These are phyloP conservation scores for Plasmodium knowlesi DNA, from an alignment of 169 alveolate species.

Conservation along the genomic window DNA sequence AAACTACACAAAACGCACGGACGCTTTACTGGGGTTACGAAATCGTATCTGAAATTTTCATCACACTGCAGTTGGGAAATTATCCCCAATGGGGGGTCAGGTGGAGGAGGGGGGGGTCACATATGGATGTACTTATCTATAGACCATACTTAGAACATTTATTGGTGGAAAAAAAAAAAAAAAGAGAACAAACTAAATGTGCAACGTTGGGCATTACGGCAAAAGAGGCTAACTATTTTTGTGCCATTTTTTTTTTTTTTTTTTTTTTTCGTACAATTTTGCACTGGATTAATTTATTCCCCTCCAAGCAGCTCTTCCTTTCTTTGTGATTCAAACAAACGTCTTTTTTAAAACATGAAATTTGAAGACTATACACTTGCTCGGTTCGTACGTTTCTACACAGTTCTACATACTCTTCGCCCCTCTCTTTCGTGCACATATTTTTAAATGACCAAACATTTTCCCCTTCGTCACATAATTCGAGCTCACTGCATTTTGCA, in stretches of 20 bases:
- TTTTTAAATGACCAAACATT: conserved; percentile 41
- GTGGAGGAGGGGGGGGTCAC: background rate
- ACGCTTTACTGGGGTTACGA: conserved; percentile 20
- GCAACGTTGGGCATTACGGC: background rate
- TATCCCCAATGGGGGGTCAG: background rate
- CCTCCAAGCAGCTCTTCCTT: conserved; percentile 29
- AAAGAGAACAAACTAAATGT: background rate
- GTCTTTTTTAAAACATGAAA: conserved; percentile 43
- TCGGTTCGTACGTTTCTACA: conserved; percentile 2
- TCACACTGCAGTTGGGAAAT: conserved; percentile 36
- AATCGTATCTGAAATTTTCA: conserved; percentile 52
- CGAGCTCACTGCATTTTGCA: conserved; percentile 14
- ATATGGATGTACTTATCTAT: background rate
- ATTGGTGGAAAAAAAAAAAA: background rate
- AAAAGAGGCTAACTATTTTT: background rate
- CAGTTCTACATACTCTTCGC: conserved; percentile 19
- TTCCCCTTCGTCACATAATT: conserved; percentile 29
- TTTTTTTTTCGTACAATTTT: conserved; percentile 42
- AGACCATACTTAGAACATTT: background rate
- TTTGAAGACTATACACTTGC: conserved; percentile 28
- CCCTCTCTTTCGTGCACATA: conserved; percentile 42
- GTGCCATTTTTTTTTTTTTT: background rate
- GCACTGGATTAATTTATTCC: conserved; percentile 71
- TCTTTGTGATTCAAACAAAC: conserved; percentile 43
- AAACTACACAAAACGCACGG: conserved; percentile 34